phyloP scores from a whole-genome alignment of 139 green algal genomes.

The Tetraselmis striata region DNA sequence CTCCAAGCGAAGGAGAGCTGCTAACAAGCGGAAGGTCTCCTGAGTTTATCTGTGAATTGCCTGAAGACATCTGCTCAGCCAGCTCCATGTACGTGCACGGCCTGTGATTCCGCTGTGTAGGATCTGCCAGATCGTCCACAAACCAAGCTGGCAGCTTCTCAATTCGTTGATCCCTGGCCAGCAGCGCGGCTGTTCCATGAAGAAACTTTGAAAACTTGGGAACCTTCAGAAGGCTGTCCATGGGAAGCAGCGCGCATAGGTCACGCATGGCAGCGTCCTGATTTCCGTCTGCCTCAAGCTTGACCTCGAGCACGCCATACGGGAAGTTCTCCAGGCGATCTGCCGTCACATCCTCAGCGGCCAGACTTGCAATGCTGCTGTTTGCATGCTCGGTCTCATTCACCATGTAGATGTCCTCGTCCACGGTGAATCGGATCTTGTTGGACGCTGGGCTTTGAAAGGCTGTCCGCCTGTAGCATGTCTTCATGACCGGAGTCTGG shows the following conservation, averaged over 20 bases:
- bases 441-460: slow-evolving; percentile 1
- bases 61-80: not conserved
- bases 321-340: slow-evolving; percentile 57
- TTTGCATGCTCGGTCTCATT: no score
- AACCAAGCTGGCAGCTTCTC: not conserved
- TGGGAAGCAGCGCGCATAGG: not conserved
- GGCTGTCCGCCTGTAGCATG: slow-evolving; percentile 5
- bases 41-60: slow-evolving; percentile 3
- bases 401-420: not conserved
- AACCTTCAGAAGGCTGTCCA: slow-evolving; percentile 55
- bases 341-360: slow-evolving; percentile 1
- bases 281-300: slow-evolving; percentile 59
- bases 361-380: no score
- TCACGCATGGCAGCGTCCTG: not conserved
- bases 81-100: not conserved
- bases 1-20: no score
- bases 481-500: not conserved
- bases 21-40: no score
- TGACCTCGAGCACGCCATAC: slow-evolving; percentile 82
- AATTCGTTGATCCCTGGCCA: slow-evolving; percentile 28
- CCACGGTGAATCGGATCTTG: not conserved
- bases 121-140: not conserved
- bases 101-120: not conserved
- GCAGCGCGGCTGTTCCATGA: slow-evolving; percentile 49
- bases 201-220: slow-evolving; percentile 83